Evolutionary conservation across 2,329 filamentous ascomycete genomes (phyloP), one percentile per base, ranked within the genome.

Genomic region (Pseudocercospora fijiensis): DNA sequence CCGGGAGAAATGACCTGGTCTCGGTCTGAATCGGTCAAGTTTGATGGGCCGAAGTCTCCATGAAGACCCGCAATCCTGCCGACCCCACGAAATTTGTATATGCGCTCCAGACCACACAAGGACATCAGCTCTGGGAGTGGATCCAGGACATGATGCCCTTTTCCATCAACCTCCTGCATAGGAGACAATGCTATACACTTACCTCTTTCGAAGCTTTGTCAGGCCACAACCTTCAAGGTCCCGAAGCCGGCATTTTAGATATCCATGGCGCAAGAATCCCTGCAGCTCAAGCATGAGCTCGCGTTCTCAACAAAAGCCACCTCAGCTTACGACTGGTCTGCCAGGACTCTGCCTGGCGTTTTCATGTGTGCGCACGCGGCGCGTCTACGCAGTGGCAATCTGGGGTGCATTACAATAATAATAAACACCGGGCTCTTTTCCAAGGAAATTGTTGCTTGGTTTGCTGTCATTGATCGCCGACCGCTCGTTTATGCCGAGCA

Each of bases 261-360:
- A 45, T 22, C 28, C 37, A 57, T 64, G 58, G 62, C 53, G 58
- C 53, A 64, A 58, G 24, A 58, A 56, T 58, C 62, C 58, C 33
- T 64, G 62, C 62, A 64, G 26, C 51, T 30, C 51, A 27, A 53
- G 51, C 51, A 53, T 10, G 58, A 51, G 24, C 24, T 61, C 52
- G 45, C 62, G 53, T 58, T 58, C 62, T 56, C 62, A 64, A 64
- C 62, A 37, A 55, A 47, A 55, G 62, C 62, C 62, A 64, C 62
- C 60, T 41, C 47, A 47, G 58, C 53, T 58, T 30, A 30, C 20
- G 53, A 24, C 51, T 56, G 53, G 53, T 56, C 26, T 56, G 53
- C 22, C 28, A 24, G 27, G 60, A 28, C 28, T 56, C 26, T 56
- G 53, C 22, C 28, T 41, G 27, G 60, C 28, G 20, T 26, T 56